Evolutionary conservation across 805 yeast genomes (phyloP), one percentile per base, ranked within the genome.

Genomic region (Isabelozyma heimii): DNA sequence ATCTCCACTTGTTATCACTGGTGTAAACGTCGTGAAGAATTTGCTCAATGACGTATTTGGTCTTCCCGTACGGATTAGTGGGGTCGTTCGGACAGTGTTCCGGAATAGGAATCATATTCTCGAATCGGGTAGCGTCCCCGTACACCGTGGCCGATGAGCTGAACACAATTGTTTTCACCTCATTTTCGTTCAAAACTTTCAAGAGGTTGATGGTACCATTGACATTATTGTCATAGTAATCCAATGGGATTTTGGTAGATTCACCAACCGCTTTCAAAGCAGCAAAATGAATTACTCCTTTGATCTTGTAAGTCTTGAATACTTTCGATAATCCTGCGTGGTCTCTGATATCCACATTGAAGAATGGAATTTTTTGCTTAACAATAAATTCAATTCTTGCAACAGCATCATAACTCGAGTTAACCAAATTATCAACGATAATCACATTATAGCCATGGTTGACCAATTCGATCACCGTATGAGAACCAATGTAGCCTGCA

Each of bases 401-500:
- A 48, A 87, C 72, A 2, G 91, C 82, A 53, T 84, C 89, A 55
- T 77, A 76, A 38, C 84, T 77, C 2, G 94, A 84, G 59, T 85
- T 88, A 58, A 75, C 68, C 50, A 85, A 70, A 63, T 84, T 85
- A 65, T 88, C 96, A 17, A 84, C 81, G 41, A 88, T 78, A n/a
- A 88, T 83, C 30, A 87, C 89, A 27, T 84, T 77, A 58, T 82
- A 78, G 24, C 89, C 89, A 46, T 79, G 74, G 51, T 79, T 76
- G 44, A 84, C 62, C 46, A 85, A 74, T 57, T 82, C 87, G 43
- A 83, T 81, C 14, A 79, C 88, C 1, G 92, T 85, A 62, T 88
- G 94, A 8, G 92, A 85, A 24, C 94, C 95, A 59, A 89, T 87
- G 67, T 88, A 88, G 16, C 96, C 94, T 26, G 92, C 89, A 43